phyloP scores from a whole-genome alignment of 805 yeast genomes.

The Suhomyces pyralidae region DNA sequence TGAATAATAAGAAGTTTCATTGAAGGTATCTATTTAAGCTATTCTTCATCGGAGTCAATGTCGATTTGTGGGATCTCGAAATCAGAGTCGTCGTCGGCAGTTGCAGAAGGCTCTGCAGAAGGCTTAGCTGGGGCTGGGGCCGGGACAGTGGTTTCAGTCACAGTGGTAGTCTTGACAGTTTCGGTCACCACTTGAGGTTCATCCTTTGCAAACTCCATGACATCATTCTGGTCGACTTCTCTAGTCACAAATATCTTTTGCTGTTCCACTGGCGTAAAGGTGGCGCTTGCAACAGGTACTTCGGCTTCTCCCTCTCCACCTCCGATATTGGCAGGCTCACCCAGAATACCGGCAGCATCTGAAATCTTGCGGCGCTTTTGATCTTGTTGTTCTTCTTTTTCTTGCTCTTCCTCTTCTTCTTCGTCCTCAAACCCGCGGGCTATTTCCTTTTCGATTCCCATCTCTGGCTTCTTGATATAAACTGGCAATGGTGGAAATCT shows the following conservation, averaged over 20 bases:
- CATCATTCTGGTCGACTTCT: conserved; percentile 2
- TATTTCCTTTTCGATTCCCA: background rate
- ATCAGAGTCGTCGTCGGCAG: conserved; percentile 39
- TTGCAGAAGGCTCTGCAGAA: background rate
- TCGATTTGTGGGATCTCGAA: conserved; percentile 51
- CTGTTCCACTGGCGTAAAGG: background rate
- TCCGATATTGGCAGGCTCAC: background rate
- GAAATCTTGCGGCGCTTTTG: conserved; percentile 1
- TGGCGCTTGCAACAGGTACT: background rate
- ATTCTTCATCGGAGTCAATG: conserved; percentile 43
- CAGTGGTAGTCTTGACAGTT: conserved; percentile 4
- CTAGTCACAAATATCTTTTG: background rate
- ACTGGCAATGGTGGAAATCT: conserved; percentile 58
- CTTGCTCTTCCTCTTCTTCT: conserved; percentile 8
- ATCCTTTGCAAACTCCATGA: conserved; percentile 8
- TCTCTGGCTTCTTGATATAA: conserved; percentile 15
- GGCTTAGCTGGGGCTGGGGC: background rate
- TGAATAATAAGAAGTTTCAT: too few relatives aligned
- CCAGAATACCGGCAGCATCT: background rate
- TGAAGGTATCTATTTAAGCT: conserved; percentile 4
- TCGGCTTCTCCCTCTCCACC: background rate
- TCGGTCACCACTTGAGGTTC: conserved; percentile 4
- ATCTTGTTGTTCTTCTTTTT: background rate
- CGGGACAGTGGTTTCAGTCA: background rate
- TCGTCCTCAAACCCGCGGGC: conserved; percentile 4